phyloP scores from a whole-genome alignment of 805 yeast species.

The Clavispora asparagi region DNA sequence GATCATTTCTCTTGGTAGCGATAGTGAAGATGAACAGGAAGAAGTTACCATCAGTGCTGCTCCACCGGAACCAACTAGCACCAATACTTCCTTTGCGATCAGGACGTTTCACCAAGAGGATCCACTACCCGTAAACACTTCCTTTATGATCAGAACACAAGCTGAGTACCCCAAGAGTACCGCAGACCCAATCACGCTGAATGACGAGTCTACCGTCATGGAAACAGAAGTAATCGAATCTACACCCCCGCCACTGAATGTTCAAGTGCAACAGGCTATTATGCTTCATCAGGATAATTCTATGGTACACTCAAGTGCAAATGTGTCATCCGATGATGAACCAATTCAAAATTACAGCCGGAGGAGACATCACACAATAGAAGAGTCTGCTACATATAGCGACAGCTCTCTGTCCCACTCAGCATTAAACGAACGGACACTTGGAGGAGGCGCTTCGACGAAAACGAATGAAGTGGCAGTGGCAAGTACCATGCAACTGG shows the following conservation, averaged over 20 bases:
- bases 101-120: neutral
- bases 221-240: neutral
- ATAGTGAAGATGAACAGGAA: slow-evolving; percentile 34
- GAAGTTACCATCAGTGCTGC: slow-evolving; percentile 1
- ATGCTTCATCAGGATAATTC: neutral
- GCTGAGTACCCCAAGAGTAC: neutral
- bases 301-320: neutral
- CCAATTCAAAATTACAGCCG: neutral
- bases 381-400: neutral
- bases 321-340: neutral
- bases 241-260: neutral
- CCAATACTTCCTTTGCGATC: neutral
- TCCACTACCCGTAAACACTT: neutral
- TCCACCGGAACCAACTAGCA: neutral
- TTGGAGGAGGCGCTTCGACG: neutral
- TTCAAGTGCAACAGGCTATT: neutral
- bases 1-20: slow-evolving; percentile 48
- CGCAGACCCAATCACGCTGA: neutral
- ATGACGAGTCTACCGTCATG: neutral
- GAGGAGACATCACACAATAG: neutral
- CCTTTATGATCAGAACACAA: neutral
- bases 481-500: too few relatives aligned
- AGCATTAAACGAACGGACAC: neutral
- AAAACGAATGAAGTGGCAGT: too few relatives aligned
- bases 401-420: neutral